Base-by-base conservation (phyloP, 73 alveolate genomes). In the Paramecium tetraurelia region DNA sequence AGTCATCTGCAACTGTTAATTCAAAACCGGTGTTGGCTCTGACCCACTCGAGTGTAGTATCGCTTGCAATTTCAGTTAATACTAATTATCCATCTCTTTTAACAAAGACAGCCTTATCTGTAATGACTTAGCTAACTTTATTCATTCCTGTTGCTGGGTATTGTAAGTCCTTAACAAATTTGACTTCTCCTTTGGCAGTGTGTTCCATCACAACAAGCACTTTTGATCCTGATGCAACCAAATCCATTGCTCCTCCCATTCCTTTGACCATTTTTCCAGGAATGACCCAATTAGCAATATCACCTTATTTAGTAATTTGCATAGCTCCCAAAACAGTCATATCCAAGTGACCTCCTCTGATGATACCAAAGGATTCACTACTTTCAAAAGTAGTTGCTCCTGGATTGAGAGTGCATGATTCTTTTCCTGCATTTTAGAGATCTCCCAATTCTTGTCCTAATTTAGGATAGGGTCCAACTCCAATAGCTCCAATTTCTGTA, bases 221-320 rank as follows among this genome's bases (percentile, higher is more conserved):
- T 53, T 86, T 93, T 20, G 93, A 93, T 36, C 96, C 98, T 33
- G 96, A 94, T 8, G 95, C 84, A 20, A 96, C 98, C 5, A 96
- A 85, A 89, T 96, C 99, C 99, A 96, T 96, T 1, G 98, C 98
- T 63, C 98, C 98, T 24, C 98, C 99, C 97, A 95, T 94, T 38
- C 99, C 99, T 89, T 93, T 96, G 9, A 97, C 99, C 97, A 97
- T 70, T 93, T 97, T 97, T 41, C 99, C 99, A 31, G 99, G 99
- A 86, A 98, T 97, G 70, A 98, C 96, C 99, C 99, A 98, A 86
- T 97, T 98, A 70, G 99, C 99, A 20, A 98, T 92, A 75, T 98
- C 99, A 9, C 99, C 99, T 8, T 92, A 68, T 69, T 93, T 92
- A 16, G 98, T 93, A 2, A 98, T 98, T 95, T 98, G 93, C 80